phyloP scores from a whole-genome alignment of 2,329 filamentous ascomycete genomes.

The Pseudogymnoascus sp. region DNA sequence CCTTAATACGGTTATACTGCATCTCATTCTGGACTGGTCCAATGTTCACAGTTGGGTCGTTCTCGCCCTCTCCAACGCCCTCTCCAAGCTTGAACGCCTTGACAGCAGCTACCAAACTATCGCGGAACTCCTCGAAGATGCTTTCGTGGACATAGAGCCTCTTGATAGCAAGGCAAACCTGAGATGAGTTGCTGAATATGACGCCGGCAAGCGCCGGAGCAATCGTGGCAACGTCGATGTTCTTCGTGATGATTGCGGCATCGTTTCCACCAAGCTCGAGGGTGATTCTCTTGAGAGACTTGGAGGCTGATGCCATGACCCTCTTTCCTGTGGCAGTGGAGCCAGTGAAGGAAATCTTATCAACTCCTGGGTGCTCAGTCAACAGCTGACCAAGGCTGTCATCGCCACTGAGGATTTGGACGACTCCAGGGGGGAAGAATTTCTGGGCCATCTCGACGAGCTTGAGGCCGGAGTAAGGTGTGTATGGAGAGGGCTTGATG shows the following conservation, averaged over 20 bases:
- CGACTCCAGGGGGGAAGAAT: constrained; percentile 44
- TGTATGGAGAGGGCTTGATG: constrained; percentile 44
- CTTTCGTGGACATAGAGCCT: constrained; percentile 53
- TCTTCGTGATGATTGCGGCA: constrained; percentile 43
- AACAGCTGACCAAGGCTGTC: constrained; percentile 45
- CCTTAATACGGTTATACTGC: constrained; percentile 53
- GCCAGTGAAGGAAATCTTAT: constrained; percentile 52
- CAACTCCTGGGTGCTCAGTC: constrained; percentile 43
- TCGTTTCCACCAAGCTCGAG: constrained; percentile 49
- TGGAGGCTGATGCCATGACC: constrained; percentile 42
- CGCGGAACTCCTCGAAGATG: constrained; percentile 49
- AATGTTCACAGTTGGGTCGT: constrained; percentile 30
- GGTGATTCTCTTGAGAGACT: constrained; percentile 45
- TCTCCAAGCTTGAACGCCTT: constrained; percentile 36
- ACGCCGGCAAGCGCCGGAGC: constrained; percentile 36
- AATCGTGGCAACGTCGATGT: constrained; percentile 42
- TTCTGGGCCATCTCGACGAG: constrained; percentile 41
- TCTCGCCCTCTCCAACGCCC: constrained; percentile 39
- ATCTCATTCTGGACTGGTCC: constrained; percentile 56
- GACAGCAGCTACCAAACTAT: constrained; percentile 41
- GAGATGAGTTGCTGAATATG: constrained; percentile 44
- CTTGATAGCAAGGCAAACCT: constrained; percentile 50
- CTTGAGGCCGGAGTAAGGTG: constrained; percentile 44
- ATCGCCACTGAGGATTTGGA: constrained; percentile 46
- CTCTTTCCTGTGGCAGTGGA: constrained; percentile 42